Evolutionary conservation across 176 grass and related monocot species (phyloP).

Genomic region (Alloteropsis semialata): DNA sequence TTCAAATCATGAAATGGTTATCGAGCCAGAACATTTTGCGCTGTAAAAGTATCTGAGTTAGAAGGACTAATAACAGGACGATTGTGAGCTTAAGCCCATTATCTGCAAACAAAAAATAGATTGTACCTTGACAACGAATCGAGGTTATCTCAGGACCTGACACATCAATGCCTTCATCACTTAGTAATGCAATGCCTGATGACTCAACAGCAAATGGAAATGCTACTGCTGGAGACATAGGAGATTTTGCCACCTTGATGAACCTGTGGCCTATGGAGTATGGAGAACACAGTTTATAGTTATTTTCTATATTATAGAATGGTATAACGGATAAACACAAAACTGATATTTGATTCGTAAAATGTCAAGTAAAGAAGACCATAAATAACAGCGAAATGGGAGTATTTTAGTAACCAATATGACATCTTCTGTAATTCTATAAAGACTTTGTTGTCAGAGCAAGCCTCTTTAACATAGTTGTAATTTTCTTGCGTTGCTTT

Average conservation of each 20-base stretch:
- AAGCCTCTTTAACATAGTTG: not conserved
- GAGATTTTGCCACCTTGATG: slow-evolving; percentile 95
- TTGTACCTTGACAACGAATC: slow-evolving; percentile 73
- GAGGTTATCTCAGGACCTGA: slow-evolving; percentile 65
- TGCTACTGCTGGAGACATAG: slow-evolving; percentile 72
- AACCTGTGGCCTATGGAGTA: slow-evolving; percentile 65
- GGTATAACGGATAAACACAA: not conserved
- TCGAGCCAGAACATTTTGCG: slow-evolving; percentile 63
- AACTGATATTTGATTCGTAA: not conserved
- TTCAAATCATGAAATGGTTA: slow-evolving; percentile 32
- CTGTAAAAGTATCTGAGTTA: slow-evolving; percentile 46
- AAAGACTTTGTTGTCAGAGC: slow-evolving; percentile 1
- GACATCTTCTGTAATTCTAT: not conserved
- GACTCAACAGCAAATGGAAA: slow-evolving; percentile 81
- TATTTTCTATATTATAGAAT: not conserved
- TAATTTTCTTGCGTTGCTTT: not conserved
- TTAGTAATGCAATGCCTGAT: slow-evolving; percentile 75
- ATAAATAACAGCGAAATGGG: not conserved
- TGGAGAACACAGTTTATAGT: not conserved
- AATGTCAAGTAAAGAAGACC: not conserved
- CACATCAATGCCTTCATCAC: slow-evolving; percentile 59
- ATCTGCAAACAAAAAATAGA: not conserved
- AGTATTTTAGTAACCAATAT: not conserved
- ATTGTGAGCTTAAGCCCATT: not conserved
- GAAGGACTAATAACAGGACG: slow-evolving; percentile 5